Percentiles rank a stretch among this genome's conserved stretches.
Conservation (phyloP, 495 filamentous ascomycete species). For the Pseudomonodictys pantanalensis region DNA sequence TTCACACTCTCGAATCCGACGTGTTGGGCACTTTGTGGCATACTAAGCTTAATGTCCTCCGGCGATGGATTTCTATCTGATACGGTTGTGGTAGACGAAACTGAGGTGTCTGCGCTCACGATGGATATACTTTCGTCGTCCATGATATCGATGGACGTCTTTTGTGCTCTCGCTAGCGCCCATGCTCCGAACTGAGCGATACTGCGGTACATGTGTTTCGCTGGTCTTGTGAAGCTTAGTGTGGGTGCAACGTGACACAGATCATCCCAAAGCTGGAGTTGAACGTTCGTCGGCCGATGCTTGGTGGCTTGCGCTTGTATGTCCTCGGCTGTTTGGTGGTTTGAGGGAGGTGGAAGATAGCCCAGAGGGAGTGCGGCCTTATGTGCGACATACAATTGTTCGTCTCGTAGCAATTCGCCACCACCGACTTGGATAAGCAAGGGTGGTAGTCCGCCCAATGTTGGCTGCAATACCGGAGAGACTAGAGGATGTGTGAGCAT, state of each 20-base stretch:
- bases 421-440: slow-evolving; percentile 82
- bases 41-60: slow-evolving; percentile 31
- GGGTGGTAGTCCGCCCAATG: slow-evolving; percentile 83
- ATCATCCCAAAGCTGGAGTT: slow-evolving; percentile 95
- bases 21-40: slow-evolving; percentile 30
- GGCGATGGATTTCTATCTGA: slow-evolving; percentile 12
- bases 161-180: slow-evolving; percentile 80
- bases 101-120: slow-evolving; percentile 51
- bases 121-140: slow-evolving; percentile 74
- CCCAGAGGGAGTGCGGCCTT: slow-evolving; percentile 79
- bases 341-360: slow-evolving; percentile 57
- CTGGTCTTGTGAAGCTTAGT: slow-evolving; percentile 86
- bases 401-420: slow-evolving; percentile 83
- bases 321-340: slow-evolving; percentile 58
- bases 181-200: slow-evolving; percentile 91
- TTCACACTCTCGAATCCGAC: slow-evolving; percentile 25
- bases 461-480: slow-evolving; percentile 79
- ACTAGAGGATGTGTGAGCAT: slow-evolving; percentile 83
- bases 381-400: slow-evolving; percentile 92
- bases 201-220: slow-evolving; percentile 88
- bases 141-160: slow-evolving; percentile 70
- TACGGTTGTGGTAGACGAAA: slow-evolving; percentile 3
- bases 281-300: slow-evolving; percentile 81
- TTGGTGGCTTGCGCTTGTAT: slow-evolving; percentile 58
- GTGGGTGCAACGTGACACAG: slow-evolving; percentile 89